Conservation (phyloP, 1,139 yeast genomes). For the Pichia sp. region DNA sequence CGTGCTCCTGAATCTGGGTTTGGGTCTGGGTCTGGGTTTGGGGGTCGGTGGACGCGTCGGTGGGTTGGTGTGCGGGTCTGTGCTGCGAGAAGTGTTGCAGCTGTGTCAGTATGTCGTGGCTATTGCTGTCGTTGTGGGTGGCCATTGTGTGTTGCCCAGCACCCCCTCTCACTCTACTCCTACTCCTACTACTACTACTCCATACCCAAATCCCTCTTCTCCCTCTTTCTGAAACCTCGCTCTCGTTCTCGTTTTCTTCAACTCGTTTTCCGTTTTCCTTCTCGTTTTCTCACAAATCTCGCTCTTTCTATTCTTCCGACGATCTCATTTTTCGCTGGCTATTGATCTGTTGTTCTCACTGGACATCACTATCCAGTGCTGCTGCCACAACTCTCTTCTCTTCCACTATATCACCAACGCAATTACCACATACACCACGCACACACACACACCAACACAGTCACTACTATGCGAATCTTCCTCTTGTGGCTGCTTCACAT, state of each 20-base stretch:
- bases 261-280: slow-evolving; percentile 10
- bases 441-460: not conserved
- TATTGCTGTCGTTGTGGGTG: no score
- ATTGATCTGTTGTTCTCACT: not conserved
- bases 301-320: slow-evolving; percentile 27
- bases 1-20: no score
- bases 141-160: no score
- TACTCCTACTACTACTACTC: not conserved
- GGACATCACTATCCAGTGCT: not conserved
- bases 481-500: not conserved
- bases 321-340: slow-evolving; percentile 17
- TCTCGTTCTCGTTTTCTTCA: no score
- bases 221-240: no score
- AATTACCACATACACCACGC: not conserved
- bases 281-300: slow-evolving; percentile 26
- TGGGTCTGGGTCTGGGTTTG: no score
- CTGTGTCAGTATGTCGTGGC: no score
- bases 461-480: not conserved
- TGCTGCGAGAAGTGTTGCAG: no score
- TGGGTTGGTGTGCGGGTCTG: no score
- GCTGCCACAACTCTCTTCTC: not conserved
- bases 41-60: no score
- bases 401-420: not conserved
- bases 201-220: not conserved
- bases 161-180: no score